A percentile compares a stretch with the other conserved stretches of the same genome.
phyloP scores from a whole-genome alignment of 1,284 basidiomycete species.

The Tranzscheliella williamsii region DNA sequence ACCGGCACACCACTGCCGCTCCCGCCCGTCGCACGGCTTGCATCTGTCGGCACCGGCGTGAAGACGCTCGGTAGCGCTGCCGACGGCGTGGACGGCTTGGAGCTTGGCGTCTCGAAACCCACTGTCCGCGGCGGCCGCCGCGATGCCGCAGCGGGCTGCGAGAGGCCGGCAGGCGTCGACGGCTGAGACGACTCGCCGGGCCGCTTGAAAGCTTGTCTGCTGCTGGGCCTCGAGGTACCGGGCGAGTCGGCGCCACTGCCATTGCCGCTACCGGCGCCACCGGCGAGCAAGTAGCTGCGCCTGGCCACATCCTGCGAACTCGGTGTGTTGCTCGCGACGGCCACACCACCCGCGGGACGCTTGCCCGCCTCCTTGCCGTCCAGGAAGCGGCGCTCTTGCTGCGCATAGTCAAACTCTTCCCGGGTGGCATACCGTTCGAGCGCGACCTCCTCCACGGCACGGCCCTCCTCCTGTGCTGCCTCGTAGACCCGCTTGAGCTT shows the following conservation, averaged over 20 bases:
- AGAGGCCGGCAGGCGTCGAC: slow-evolving; percentile 7
- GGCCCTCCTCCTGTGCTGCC: slow-evolving; percentile 78
- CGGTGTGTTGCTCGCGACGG: slow-evolving; percentile 61
- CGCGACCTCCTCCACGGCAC: slow-evolving; percentile 77
- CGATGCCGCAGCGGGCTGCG: neutral
- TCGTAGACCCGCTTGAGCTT: slow-evolving; percentile 87
- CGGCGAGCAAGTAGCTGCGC: slow-evolving; percentile 33
- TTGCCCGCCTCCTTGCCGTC: slow-evolving; percentile 71
- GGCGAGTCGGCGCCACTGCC: slow-evolving; percentile 4
- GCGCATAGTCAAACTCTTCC: slow-evolving; percentile 83
- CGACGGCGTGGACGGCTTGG: slow-evolving; percentile 30
- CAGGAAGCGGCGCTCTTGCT: slow-evolving; percentile 78
- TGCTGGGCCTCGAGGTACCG: slow-evolving; percentile 10
- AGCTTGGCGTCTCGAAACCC: slow-evolving; percentile 27
- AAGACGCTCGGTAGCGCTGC: slow-evolving; percentile 45
- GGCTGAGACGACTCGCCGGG: slow-evolving; percentile 35
- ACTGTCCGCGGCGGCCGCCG: slow-evolving; percentile 16
- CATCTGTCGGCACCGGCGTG: slow-evolving; percentile 9
- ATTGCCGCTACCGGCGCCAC: slow-evolving; percentile 1
- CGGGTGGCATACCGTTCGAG: slow-evolving; percentile 68
- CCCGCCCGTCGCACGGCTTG: too few species aligned
- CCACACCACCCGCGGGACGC: slow-evolving; percentile 63
- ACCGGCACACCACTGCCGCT: neutral
- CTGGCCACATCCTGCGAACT: slow-evolving; percentile 20
- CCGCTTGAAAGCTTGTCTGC: slow-evolving; percentile 38